Percentiles rank a stretch among this genome's conserved stretches.
phyloP scores from a whole-genome alignment of 2,329 filamentous ascomycete species.

The Diaporthe vexans region DNA sequence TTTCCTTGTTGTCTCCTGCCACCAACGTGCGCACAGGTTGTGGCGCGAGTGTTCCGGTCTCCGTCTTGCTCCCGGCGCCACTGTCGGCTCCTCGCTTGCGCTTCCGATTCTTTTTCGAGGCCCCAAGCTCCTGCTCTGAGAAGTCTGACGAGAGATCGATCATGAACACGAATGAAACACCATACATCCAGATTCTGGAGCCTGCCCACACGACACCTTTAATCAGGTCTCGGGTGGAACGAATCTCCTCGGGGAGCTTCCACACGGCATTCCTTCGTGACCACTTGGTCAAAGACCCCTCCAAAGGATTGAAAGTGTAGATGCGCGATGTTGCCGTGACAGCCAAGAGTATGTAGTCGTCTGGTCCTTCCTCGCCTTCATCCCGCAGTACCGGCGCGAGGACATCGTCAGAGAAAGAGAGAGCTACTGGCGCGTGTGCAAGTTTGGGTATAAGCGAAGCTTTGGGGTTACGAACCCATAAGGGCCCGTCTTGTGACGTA shows the following conservation, averaged over 20 bases:
- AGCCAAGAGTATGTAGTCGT: constrained; percentile 48
- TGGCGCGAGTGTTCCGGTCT: constrained; percentile 59
- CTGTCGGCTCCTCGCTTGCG: constrained; percentile 66
- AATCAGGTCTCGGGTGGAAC: constrained; percentile 80
- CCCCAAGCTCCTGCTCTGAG: constrained; percentile 52
- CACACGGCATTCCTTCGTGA: constrained; percentile 84
- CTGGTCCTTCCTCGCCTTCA: constrained; percentile 37
- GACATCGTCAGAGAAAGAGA: constrained; percentile 75
- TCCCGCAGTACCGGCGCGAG: constrained; percentile 49
- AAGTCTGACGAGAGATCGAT: constrained; percentile 85
- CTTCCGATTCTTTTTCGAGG: constrained; percentile 60
- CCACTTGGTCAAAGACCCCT: constrained; percentile 86
- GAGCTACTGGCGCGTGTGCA: constrained; percentile 72
- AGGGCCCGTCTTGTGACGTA: constrained; percentile 62
- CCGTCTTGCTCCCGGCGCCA: constrained; percentile 69
- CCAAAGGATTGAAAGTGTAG: constrained; percentile 83
- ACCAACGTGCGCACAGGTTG: constrained; percentile 57
- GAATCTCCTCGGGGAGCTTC: constrained; percentile 81
- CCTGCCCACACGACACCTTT: constrained; percentile 91
- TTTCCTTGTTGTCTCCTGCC: constrained; percentile 55
- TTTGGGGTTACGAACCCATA: constrained; percentile 82
- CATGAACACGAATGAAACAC: constrained; percentile 90
- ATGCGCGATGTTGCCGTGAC: constrained; percentile 75
- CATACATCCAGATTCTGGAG: constrained; percentile 87
- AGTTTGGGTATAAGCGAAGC: constrained; percentile 79